These are phyloP conservation scores for Apiotrichum laibachii DNA, from an alignment of 1,284 basidiomycete genomes.

Conservation along the genomic window DNA sequence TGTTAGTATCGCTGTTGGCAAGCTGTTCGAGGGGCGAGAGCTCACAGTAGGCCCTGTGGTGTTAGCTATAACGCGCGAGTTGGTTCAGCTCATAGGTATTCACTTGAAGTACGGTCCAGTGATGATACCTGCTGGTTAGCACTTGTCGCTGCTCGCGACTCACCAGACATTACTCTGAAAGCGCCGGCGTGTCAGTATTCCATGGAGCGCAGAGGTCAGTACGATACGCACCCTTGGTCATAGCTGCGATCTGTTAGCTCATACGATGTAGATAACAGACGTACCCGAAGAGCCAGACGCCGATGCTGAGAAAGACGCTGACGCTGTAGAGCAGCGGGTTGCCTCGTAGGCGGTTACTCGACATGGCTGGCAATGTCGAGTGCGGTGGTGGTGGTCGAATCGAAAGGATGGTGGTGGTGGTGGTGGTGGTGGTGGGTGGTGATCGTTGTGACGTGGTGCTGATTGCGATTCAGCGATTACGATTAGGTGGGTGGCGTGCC, in stretches of 20 bases:
- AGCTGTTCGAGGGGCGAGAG: neutral
- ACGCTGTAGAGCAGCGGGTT: slow-evolving; percentile 62
- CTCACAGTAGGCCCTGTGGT: slow-evolving; percentile 32
- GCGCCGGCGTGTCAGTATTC: neutral
- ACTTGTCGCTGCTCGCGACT: slow-evolving; percentile 5
- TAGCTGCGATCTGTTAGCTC: slow-evolving; percentile 53
- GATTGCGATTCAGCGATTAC: no score
- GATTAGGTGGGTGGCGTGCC: no score
- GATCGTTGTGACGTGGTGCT: no score
- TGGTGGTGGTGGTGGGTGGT: no score
- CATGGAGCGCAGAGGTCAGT: neutral
- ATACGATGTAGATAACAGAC: slow-evolving; percentile 8
- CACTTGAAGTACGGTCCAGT: slow-evolving; percentile 83
- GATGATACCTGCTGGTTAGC: slow-evolving; percentile 65
- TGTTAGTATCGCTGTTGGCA: slow-evolving; percentile 7
- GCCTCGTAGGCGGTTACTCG: slow-evolving; percentile 51
- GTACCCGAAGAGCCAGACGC: slow-evolving; percentile 62
- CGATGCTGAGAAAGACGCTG: slow-evolving; percentile 52
- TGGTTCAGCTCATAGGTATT: slow-evolving; percentile 13
- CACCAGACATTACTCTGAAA: slow-evolving; percentile 47
- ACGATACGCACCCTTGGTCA: slow-evolving; percentile 75
- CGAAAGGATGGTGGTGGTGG: no score
- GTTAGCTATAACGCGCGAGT: slow-evolving; percentile 6
- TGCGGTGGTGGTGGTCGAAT: no score
- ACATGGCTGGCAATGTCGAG: neutral